A percentile compares a stretch with the other conserved stretches of the same genome.
phyloP scores from a whole-genome alignment of 768 basidiomycete genomes.

The Pulveroboletus sp. region DNA sequence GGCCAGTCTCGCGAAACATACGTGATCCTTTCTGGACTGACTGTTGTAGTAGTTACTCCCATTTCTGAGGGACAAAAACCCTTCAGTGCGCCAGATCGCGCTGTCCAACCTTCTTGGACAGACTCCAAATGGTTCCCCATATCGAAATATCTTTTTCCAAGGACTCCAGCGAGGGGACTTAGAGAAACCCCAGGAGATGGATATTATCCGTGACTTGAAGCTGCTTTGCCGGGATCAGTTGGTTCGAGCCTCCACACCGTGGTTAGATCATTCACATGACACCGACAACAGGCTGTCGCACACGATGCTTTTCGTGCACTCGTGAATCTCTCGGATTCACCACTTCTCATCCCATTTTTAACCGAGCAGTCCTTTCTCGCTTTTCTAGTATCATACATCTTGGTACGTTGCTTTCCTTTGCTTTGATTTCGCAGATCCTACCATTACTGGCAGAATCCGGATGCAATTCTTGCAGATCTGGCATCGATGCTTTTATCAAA shows the following conservation, averaged over 20 bases:
- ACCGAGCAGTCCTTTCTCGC: conserved; percentile 69
- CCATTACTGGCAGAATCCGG: conserved; percentile 61
- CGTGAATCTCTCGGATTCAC: conserved; percentile 88
- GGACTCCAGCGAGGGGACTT: conserved; percentile 56
- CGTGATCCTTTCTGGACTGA: conserved; percentile 8
- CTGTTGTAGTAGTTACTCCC: conserved; percentile 57
- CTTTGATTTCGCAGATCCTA: conserved; percentile 4
- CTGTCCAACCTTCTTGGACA: conserved; percentile 79
- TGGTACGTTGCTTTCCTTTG: conserved; percentile 51
- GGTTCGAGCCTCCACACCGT: conserved; percentile 40
- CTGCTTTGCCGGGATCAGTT: conserved; percentile 85
- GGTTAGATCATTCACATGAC: conserved; percentile 15
- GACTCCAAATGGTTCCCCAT: conserved; percentile 64
- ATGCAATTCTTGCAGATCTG: conserved; percentile 86
- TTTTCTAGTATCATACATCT: conserved; percentile 86
- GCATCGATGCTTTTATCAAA: conserved; percentile 99
- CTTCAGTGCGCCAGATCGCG: conserved; percentile 83
- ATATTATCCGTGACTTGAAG: conserved; percentile 77
- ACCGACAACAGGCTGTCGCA: conserved; percentile 61
- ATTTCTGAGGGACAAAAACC: conserved; percentile 84
- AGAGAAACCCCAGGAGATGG: conserved; percentile 56
- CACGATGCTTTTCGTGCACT: conserved; percentile 94
- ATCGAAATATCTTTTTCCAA: conserved; percentile 72
- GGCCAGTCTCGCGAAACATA: conserved; percentile 24
- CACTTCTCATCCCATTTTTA: conserved; percentile 59